phyloP scores from a whole-genome alignment of 352 stramenopile genomes.

The Globisporangium okanoganense region DNA sequence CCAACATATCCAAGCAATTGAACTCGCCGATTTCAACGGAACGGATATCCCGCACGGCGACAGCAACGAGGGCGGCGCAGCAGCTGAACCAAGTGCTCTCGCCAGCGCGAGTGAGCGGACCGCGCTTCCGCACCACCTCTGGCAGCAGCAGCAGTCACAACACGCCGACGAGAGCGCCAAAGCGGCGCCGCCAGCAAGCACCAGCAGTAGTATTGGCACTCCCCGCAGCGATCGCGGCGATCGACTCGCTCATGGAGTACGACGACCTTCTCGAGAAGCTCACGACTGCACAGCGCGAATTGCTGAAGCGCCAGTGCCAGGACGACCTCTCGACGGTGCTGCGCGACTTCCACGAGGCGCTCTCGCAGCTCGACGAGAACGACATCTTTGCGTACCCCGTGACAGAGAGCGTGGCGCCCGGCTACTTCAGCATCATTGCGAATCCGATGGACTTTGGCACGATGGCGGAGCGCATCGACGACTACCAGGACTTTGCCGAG shows the following conservation, averaged over 20 bases:
- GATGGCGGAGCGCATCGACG: constrained; percentile 82
- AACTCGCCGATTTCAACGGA: background rate
- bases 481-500: constrained; percentile 62
- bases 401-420: constrained; percentile 87
- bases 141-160: background rate
- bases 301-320: constrained; percentile 45
- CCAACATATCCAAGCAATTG: constrained; percentile 11
- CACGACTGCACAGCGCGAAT: constrained; percentile 44
- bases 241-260: constrained; percentile 39
- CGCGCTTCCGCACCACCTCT: constrained; percentile 2
- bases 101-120: background rate
- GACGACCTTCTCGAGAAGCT: constrained; percentile 45
- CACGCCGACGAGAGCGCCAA: background rate
- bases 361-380: constrained; percentile 70
- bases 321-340: constrained; percentile 59
- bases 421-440: constrained; percentile 88
- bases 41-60: background rate
- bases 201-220: constrained; percentile 34
- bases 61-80: background rate
- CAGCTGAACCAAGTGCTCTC: constrained; percentile 1
- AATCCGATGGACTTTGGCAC: constrained; percentile 94
- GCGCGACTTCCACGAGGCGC: constrained; percentile 65
- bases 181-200: constrained; percentile 14
- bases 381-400: constrained; percentile 89
- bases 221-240: background rate